Evolutionary conservation across 768 basidiomycete species (phyloP), one percentile per base, ranked within the genome.

Genomic region (Hebeloma cylindrosporum): DNA sequence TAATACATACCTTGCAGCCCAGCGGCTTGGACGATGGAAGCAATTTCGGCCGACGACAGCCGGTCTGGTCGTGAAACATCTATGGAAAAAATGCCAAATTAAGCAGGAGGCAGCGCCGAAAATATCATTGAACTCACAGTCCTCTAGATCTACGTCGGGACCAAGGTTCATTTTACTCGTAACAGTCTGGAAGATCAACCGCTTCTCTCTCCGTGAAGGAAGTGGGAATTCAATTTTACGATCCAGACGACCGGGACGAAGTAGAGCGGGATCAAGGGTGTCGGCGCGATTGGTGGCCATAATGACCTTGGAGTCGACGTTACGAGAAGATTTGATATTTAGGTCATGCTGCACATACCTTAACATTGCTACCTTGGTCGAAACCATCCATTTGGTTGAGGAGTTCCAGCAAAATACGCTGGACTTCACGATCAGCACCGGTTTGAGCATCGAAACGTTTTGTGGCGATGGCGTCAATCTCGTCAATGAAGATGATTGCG

Each of bases 301-400:
- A 64, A 99, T 99, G 30, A 99, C 96, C 93, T 96, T 11, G 48
- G 20, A 38, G 14, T 45, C 43, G 16, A 22, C 38, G 33, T 21
- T 31, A 43, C 14, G 34, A 23, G 31, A 33, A 25, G n/a, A n/a
- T 43, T 5, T 23, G 26, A 18, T 16, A 21, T 9, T 28, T 3
- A 29, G 7, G 4, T 23, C 29, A 18, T n/a, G n/a, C 35, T n/a
- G 7, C 31, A 45, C 70, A 32, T 60, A 90, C 94, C 83, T 99
- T 98, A 61, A 99, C 96, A 57, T 94, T 98, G 63, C 92, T 93
- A 3, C 88, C 88, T 66, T 99, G 96, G 67, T 99, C 96, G 67
- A 99, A 99, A 52, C 96, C 96, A 59, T 99, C 96, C 96, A 99
- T 99, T 62, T 99, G 96, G 62, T 95, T 98, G 48, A 99, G 75